These are phyloP conservation scores for Rhizomucor miehei DNA, from an alignment of 371 early-diverging fungal species.

Conservation along the genomic window DNA sequence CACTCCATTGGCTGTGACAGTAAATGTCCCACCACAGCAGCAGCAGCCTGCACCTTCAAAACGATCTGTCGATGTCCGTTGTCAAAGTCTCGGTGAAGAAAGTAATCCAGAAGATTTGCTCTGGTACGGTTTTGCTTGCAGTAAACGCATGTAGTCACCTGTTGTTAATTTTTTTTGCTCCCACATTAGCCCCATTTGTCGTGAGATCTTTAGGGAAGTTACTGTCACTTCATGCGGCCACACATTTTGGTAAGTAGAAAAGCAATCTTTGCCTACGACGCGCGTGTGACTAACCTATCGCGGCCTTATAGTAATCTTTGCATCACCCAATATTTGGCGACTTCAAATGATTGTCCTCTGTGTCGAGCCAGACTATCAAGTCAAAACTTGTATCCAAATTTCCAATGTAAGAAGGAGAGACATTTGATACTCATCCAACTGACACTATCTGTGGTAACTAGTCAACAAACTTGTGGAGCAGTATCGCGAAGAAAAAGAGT, in stretches of 20 bases:
- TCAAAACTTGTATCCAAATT: constrained; percentile 81
- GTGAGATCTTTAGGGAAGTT: constrained; percentile 68
- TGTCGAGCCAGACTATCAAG: constrained; percentile 56
- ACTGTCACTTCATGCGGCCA: constrained; percentile 84
- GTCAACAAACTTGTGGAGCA: constrained; percentile 6
- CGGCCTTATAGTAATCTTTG: constrained; percentile 72
- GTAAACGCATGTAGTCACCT: too few relatives aligned
- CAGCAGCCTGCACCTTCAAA: too few relatives aligned
- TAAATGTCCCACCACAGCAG: too few relatives aligned
- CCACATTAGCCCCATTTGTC: constrained; percentile 68
- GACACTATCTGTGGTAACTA: not conserved
- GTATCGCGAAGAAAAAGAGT: constrained; percentile 3
- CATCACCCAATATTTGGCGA: constrained; percentile 64
- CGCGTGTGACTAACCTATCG: not conserved
- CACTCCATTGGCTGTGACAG: too few relatives aligned
- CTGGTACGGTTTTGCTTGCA: constrained; percentile 2
- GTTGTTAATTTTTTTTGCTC: not conserved
- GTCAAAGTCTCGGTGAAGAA: not conserved
- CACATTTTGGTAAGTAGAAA: constrained; percentile 72
- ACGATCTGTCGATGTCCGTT: not conserved
- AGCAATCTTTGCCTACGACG: not conserved
- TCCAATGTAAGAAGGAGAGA: constrained; percentile 49
- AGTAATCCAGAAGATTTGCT: constrained; percentile 9
- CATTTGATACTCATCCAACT: too few relatives aligned
- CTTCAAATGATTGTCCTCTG: constrained; percentile 65